Base-by-base conservation (phyloP, 768 basidiomycete species). In the Psilocybe tampanensis region DNA sequence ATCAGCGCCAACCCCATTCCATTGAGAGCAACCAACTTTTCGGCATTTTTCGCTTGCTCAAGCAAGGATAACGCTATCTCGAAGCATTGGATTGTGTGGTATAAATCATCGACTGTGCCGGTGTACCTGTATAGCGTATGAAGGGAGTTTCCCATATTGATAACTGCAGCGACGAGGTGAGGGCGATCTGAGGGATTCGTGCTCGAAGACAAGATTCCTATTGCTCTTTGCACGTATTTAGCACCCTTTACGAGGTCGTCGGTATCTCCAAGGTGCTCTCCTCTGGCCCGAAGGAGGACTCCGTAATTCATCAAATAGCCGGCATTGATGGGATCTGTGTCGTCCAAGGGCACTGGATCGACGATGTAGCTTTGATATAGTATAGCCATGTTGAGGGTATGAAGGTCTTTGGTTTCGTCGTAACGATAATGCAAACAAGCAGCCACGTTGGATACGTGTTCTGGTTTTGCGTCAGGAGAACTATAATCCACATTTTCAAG, bases 311-410 rank as follows among this genome's bases (percentile, higher is more conserved):
- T 42, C 17, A 55, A 22, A 49, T 49, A 55, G 12, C 47, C 47
- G 2, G 47, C 54, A 12, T 43, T 41, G 11, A 12, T 39, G 18
- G 21, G 45, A 2, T 18, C 47, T 17, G 9, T n/a, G 9, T 48
- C 47, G 15, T 19, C 22, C 44, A 11, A 8, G 12, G 44, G 26
- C 19, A 55, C 11, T 2, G 34, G n/a, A 8, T 42, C 13, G 22
- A 55, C 18, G 19, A 55, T 23, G n/a, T 55, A 55, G 47, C 54
- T 55, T 48, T 55, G 54, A 22, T 55, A 55, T 34, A 55, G 23
- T 23, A 55, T 48, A 21, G 23, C 47, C 47, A 21, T 55, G 23
- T 55, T 49, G n/a, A 55, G 26, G 12, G 47, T 22, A 23, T 39
- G 21, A 17, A 55, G 26, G 13, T 55, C 54, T 41, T 33, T 23